phyloP scores from a whole-genome alignment of 108 stramenopile species.

The Pinguiococcus pyrenoidosus region DNA sequence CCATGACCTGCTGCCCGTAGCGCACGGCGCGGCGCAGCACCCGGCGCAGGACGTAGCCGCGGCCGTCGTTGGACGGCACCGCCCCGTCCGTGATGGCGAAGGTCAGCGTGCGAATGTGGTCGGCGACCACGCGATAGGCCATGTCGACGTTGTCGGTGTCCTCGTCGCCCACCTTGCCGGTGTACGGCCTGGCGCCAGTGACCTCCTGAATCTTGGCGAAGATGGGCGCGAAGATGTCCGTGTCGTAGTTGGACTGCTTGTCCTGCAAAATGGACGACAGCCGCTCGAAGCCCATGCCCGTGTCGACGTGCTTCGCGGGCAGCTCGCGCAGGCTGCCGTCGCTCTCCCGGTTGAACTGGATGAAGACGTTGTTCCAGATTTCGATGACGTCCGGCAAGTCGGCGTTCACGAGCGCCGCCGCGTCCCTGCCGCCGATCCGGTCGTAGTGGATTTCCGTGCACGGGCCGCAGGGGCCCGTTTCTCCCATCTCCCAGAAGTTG shows the following conservation, averaged over 20 bases:
- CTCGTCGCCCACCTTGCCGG: constrained; percentile 72
- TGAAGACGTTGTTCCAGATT: constrained; percentile 98
- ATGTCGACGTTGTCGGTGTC: constrained; percentile 82
- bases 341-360: constrained; percentile 94
- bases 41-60: constrained; percentile 91
- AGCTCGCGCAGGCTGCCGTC: constrained; percentile 65
- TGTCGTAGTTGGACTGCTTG: constrained; percentile 91
- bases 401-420: constrained; percentile 77
- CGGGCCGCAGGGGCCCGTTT: constrained; percentile 96
- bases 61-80: constrained; percentile 87
- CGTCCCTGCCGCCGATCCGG: constrained; percentile 87
- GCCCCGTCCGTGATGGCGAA: constrained; percentile 98
- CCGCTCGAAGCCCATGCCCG: constrained; percentile 99
- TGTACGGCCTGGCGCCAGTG: constrained; percentile 69
- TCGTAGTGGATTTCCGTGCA: constrained; percentile 90
- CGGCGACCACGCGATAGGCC: constrained; percentile 98
- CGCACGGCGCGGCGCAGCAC: constrained; percentile 88
- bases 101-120: constrained; percentile 89
- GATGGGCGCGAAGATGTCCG: constrained; percentile 89
- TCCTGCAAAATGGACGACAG: constrained; percentile 85
- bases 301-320: constrained; percentile 94
- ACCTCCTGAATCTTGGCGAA: constrained; percentile 73
- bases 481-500: constrained; percentile 99
- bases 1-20: constrained; percentile 82
- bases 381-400: constrained; percentile 66